phyloP scores from a whole-genome alignment of 1,284 basidiomycete species.

The Sporisorium scitamineum region DNA sequence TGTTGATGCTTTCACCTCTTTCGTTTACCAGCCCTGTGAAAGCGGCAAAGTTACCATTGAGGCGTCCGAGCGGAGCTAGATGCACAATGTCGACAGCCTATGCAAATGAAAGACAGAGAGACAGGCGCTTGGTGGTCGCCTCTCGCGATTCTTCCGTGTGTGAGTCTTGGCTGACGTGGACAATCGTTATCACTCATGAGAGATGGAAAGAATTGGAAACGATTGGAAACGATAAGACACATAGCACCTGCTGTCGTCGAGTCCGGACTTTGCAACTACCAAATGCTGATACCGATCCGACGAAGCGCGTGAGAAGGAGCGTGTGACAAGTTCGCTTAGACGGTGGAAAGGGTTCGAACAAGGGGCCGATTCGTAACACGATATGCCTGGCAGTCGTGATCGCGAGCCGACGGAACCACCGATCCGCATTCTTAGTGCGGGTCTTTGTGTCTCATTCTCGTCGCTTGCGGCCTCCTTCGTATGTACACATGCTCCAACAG shows the following conservation, averaged over 20 bases:
- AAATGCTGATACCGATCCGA: slow-evolving; percentile 5
- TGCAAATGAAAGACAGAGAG: neutral
- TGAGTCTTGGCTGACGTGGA: neutral
- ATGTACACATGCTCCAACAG: neutral
- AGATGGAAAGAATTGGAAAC: no score
- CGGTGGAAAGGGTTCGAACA: slow-evolving; percentile 1
- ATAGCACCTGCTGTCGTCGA: no score
- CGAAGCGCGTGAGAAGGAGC: neutral
- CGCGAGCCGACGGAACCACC: neutral
- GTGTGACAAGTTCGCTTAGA: slow-evolving; percentile 14
- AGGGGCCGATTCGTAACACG: neutral
- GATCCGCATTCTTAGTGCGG: neutral
- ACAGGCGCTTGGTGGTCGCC: neutral
- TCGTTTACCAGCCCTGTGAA: no score
- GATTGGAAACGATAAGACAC: no score
- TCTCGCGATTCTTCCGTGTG: neutral
- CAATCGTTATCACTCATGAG: neutral
- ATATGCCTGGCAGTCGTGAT: neutral
- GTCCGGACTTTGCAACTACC: neutral
- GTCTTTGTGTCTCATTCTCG: neutral
- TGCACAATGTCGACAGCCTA: slow-evolving; percentile 3
- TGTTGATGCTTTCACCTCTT: no score
- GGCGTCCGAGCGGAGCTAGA: neutral
- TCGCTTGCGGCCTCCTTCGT: neutral
- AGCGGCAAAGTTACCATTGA: no score